Base-by-base conservation (phyloP, 108 stramenopile genomes). In the Skeletonema grethae region DNA sequence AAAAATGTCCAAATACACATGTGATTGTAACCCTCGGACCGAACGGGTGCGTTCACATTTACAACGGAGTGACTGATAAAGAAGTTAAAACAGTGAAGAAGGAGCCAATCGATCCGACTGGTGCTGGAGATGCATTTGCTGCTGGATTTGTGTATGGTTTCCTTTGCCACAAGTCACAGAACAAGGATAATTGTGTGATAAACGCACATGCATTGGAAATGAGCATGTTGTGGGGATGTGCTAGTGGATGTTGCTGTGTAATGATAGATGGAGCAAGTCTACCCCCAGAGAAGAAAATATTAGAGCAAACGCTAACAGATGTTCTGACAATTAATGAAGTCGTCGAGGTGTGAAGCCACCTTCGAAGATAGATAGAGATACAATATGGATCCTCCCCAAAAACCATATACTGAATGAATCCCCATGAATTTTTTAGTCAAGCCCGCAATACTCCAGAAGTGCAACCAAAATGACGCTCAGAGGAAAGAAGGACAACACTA, bases 401-500 rank as follows among this genome's bases (percentile, higher is more conserved):
- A n/a, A 43, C 3, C 13, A 43, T 43, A n/a, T 43, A 15, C 13
- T 43, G 15, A 15, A 43, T 43, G 15, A n/a, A 43, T n/a, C 13
- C 41, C 0, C 3, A 43, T 15, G 15, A 10, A 43, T 5, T 4
- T 43, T 43, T 82, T 75, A 96, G 71, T 96, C 90, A 50, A 94
- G 76, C 24, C 96, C 96, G 70, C 85, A 67, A 11, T 78, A 82
- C 69, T 96, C 95, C 45, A 97, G 73, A 9, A 72, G 63, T 35
- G 91, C 91, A 7, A 97, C 93, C 43, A 97, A 80, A 22, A 85
- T 74, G 13, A 97, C 65, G 64, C 93, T 92, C 50, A 91, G 61
- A 16, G 97, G 97, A 80, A 94, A 97, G 13, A 97, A 32, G 24
- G 85, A 56, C 12, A 93, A 36, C 13, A 96, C 80, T 24, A 92